Percentiles rank a stretch among this genome's conserved stretches.
phyloP scores from a whole-genome alignment of 2,329 filamentous ascomycete species.

The Gyromitra esculenta region DNA sequence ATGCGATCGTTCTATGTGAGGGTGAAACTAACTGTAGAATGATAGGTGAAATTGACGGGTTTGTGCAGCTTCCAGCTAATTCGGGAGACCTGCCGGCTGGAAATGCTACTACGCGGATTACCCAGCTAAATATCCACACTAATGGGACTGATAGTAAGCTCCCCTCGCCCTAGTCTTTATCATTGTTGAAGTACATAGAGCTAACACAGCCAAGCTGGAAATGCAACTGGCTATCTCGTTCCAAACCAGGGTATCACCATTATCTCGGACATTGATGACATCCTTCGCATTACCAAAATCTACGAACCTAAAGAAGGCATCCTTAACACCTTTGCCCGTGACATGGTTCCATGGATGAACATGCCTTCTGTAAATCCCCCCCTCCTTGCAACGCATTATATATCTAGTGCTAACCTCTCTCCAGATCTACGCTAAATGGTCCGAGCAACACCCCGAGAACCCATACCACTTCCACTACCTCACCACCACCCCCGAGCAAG shows the following conservation, averaged over 20 bases:
- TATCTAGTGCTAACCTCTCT: conserved; percentile 59
- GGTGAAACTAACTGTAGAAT: neutral
- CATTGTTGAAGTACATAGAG: no score
- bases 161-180: neutral
- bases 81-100: conserved; percentile 38
- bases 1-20: neutral
- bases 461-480: conserved; percentile 83
- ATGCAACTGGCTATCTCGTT: conserved; percentile 79
- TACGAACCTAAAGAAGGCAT: conserved; percentile 78
- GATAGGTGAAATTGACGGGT: conserved; percentile 76
- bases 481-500: conserved; percentile 81
- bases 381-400: conserved; percentile 75
- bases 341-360: conserved; percentile 77
- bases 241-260: conserved; percentile 76
- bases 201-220: conserved; percentile 71
- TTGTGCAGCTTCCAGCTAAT: conserved; percentile 69
- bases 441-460: conserved; percentile 70
- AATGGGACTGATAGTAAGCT: conserved; percentile 61
- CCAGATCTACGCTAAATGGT: conserved; percentile 79
- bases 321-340: conserved; percentile 77
- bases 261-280: conserved; percentile 81
- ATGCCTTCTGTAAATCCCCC: conserved; percentile 71
- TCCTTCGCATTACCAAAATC: conserved; percentile 82
- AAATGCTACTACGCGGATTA: conserved; percentile 35
- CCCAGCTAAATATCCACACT: conserved; percentile 66